Percentiles rank a stretch among this genome's conserved stretches.
Evolutionary conservation across 179 eudicot species (phyloP).

Genomic region (Sideroxylon spinosum): DNA sequence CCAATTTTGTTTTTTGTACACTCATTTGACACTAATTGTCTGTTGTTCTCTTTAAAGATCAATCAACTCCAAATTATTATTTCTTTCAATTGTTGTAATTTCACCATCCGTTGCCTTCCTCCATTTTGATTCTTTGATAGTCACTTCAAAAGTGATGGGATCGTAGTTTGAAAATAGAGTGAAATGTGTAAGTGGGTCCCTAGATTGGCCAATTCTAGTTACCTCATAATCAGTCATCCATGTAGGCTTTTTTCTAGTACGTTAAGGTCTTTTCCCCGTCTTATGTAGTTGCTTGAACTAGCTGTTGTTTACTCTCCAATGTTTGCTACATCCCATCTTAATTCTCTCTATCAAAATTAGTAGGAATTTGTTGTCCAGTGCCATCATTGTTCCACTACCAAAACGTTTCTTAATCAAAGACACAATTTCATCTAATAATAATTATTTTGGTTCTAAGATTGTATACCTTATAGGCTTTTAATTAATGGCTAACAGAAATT

Average conservation of each 20-base stretch:
- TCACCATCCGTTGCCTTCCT: not conserved
- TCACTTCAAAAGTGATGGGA: not conserved
- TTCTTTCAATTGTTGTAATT: not conserved
- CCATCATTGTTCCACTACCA: not conserved
- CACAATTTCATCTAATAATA: too few species aligned
- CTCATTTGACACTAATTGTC: not conserved
- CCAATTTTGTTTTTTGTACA: not conserved
- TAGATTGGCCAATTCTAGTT: not conserved
- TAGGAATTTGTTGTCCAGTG: not conserved
- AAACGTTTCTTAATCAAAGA: not conserved
- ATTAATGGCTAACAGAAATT: too few species aligned
- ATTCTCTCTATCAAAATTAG: not conserved
- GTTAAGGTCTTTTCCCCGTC: not conserved
- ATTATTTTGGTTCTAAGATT: too few species aligned
- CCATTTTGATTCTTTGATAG: conserved; percentile 2
- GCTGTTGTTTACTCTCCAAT: not conserved
- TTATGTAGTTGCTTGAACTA: not conserved
- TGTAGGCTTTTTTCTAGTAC: not conserved
- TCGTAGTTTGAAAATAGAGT: too few species aligned
- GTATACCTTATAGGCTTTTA: too few species aligned
- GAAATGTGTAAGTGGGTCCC: too few species aligned
- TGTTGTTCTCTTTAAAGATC: not conserved
- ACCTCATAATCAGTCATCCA: not conserved
- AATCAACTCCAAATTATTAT: not conserved
- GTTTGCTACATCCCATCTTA: not conserved